phyloP scores from a whole-genome alignment of 495 filamentous ascomycete genomes.

The Talaromyces adpressus region DNA sequence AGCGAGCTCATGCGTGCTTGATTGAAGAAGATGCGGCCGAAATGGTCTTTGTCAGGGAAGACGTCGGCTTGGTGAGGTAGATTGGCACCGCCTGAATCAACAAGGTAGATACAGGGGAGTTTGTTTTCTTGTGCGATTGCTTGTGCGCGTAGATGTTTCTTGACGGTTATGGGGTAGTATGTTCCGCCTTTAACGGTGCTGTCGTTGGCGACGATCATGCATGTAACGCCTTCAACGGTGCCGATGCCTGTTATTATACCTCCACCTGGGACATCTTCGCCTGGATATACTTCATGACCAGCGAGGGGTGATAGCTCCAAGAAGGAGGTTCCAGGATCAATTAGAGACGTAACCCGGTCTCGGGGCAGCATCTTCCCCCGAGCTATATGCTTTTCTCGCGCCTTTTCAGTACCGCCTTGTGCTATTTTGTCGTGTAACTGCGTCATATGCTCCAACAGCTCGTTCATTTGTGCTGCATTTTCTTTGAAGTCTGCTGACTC shows the following conservation, averaged over 20 bases:
- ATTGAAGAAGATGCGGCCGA: constrained; percentile 97
- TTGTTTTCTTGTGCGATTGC: constrained; percentile 84
- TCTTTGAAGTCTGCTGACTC: constrained; percentile 71
- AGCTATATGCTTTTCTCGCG: constrained; percentile 79
- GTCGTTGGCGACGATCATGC: constrained; percentile 95
- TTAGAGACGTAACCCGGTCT: constrained; percentile 79
- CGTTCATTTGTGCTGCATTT: constrained; percentile 72
- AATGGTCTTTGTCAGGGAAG: constrained; percentile 92
- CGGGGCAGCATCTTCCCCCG: constrained; percentile 91
- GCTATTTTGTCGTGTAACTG: constrained; percentile 63
- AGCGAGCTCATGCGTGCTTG: constrained; percentile 79
- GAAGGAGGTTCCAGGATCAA: constrained; percentile 87
- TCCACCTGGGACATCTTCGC: constrained; percentile 77
- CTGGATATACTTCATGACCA: constrained; percentile 78
- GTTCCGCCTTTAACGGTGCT: constrained; percentile 99
- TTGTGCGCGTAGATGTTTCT: constrained; percentile 94
- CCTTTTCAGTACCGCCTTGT: constrained; percentile 73
- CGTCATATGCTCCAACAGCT: constrained; percentile 58
- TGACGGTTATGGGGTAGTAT: constrained; percentile 96
- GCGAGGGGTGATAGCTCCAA: constrained; percentile 85
- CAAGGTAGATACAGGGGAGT: constrained; percentile 85
- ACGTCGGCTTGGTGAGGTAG: constrained; percentile 94
- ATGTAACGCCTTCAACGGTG: constrained; percentile 80
- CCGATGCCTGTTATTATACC: constrained; percentile 94
- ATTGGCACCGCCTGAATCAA: constrained; percentile 95